Base-by-base conservation (phyloP, 495 filamentous ascomycete genomes). In the Podospora fimiseda region DNA sequence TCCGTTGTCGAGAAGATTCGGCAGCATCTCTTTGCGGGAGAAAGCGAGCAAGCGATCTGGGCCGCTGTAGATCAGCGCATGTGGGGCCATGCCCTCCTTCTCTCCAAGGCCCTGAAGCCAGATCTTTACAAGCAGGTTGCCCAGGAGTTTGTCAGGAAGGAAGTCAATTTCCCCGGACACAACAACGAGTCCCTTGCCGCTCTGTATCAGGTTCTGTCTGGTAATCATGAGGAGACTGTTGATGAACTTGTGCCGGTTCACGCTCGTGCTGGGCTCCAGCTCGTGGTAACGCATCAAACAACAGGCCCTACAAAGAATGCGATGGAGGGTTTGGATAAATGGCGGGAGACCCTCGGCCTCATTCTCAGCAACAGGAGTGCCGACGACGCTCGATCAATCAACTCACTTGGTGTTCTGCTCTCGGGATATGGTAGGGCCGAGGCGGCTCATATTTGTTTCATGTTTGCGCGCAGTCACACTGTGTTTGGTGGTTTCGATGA, bases 181-280 rank as follows among this genome's bases (percentile, higher is more conserved):
- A 88, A 88, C 50, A 86, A 86, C 20, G 85, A 95, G 62, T 87
- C 91, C 8, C 74, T 97, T 38, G 90, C 94, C 15, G 87, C 90
- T 5, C 71, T 97, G 11, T 99, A 97, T 64, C 87, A 91, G 58
- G 84, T 95, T 5, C 87, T 99, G 53, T 90, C 90, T 23, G 91
- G 93, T 0, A 97, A 96, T 60, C 81, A 85, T 53, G 92, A 96
- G 51, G 94, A 97, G 57, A 92, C 90, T 55, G 81, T 97, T 24
- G 93, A 99, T 65, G 90, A 96, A 61, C 82, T 99, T 43, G 93
- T 99, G n/a, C 92, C 93, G 9, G 85, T 86, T 19, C 93, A 91
- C 50, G 94, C 93, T 38, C 80, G 94, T 27, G 88, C 91, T 43
- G 94, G 94, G 4, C 80, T 96, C 53, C 89, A 93, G 64, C 86